Conservation (phyloP, 1,139 yeast species). For the Pneumocystis canis region DNA sequence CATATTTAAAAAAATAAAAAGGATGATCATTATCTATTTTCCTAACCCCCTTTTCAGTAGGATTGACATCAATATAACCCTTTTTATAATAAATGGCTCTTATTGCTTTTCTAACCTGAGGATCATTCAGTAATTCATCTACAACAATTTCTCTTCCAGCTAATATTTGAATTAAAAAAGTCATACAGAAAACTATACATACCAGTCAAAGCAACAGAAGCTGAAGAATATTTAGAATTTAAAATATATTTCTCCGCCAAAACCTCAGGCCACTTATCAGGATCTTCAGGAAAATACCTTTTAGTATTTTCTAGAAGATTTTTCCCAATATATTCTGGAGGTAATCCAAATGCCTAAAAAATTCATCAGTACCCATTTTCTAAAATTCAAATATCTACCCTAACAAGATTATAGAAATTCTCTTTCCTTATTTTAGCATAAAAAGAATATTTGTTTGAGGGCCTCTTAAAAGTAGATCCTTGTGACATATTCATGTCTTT, state of each 20-base stretch:
- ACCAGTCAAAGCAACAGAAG: conserved; percentile 41
- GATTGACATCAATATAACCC: conserved; percentile 56
- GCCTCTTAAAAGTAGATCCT: conserved; percentile 30
- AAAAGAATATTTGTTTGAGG: conserved; percentile 53
- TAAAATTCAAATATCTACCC: not conserved
- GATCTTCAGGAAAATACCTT: conserved; percentile 57
- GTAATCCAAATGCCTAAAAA: conserved; percentile 49
- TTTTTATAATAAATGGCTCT: conserved; percentile 50
- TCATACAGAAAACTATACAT: not conserved
- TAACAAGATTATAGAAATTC: conserved; percentile 51
- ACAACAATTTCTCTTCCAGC: conserved; percentile 66
- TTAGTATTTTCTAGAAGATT: conserved; percentile 61
- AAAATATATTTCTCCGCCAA: conserved; percentile 38
- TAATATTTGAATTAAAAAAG: conserved; percentile 15
- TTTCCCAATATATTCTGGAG: conserved; percentile 69
- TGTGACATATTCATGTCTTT: conserved; percentile 18
- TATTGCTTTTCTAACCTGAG: conserved; percentile 61
- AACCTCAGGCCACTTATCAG: conserved; percentile 48
- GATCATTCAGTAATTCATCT: conserved; percentile 69
- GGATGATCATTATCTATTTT: conserved; percentile 71
- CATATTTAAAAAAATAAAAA: conserved; percentile 82
- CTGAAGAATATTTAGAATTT: conserved; percentile 23
- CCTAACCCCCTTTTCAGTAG: conserved; percentile 77
- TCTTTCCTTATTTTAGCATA: conserved; percentile 66
- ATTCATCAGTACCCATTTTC: not conserved